Percentiles rank a stretch among this genome's conserved stretches.
These are phyloP conservation scores for Fusarium pseudograminearum DNA, from an alignment of 2,329 filamentous ascomycete species.

Conservation along the genomic window DNA sequence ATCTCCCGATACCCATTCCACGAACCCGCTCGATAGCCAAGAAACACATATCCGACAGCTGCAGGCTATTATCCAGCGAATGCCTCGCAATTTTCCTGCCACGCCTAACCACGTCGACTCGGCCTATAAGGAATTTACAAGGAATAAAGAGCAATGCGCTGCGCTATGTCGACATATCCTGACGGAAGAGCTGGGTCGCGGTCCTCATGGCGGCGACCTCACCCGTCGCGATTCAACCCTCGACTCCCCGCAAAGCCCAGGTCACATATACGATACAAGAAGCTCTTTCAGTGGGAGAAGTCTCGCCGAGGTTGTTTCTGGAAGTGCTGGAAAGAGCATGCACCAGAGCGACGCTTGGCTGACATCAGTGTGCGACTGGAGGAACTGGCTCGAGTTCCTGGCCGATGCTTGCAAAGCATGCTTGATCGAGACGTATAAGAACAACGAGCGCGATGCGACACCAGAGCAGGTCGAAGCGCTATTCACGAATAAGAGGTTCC, in stretches of 20 bases:
- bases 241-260: slow-evolving; percentile 51
- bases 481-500: slow-evolving; percentile 57
- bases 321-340: slow-evolving; percentile 40
- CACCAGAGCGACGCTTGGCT: slow-evolving; percentile 52
- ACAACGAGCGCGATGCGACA: slow-evolving; percentile 59
- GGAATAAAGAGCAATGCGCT: slow-evolving; percentile 56
- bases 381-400: slow-evolving; percentile 56
- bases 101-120: slow-evolving; percentile 56
- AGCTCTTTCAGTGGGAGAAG: slow-evolving; percentile 56
- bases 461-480: slow-evolving; percentile 58
- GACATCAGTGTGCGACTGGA: slow-evolving; percentile 59
- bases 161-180: slow-evolving; percentile 57
- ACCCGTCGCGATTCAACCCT: slow-evolving; percentile 48
- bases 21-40: slow-evolving; percentile 46
- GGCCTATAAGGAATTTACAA: slow-evolving; percentile 59
- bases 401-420: slow-evolving; percentile 57
- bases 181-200: slow-evolving; percentile 55
- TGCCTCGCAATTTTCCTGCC: slow-evolving; percentile 50
- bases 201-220: slow-evolving; percentile 40
- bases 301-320: slow-evolving; percentile 50
- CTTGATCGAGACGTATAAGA: slow-evolving; percentile 59
- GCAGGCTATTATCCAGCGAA: slow-evolving; percentile 52
- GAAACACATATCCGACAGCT: slow-evolving; percentile 54
- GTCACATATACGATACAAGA: slow-evolving; percentile 50
- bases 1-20: slow-evolving; percentile 43